Base-by-base conservation (phyloP, 2,329 filamentous ascomycete genomes). In the Colletotrichum endophyticum region DNA sequence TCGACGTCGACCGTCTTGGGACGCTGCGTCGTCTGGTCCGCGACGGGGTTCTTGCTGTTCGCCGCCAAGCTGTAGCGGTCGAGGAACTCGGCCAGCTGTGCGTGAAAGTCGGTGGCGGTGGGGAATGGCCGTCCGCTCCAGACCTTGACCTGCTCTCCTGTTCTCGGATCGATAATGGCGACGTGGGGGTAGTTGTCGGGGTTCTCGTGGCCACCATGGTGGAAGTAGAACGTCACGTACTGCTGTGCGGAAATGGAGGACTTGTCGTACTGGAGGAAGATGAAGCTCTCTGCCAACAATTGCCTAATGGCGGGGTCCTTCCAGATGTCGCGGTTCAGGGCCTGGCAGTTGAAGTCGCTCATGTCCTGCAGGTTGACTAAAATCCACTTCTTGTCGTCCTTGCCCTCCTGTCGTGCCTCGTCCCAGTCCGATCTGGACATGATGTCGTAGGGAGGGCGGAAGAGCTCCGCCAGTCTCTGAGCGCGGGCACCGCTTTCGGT, bases 171-270 rank as follows among this genome's bases (percentile, higher is more conserved):
- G 77, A 99, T 92, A 78, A 99, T 98, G 61, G 96, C 95, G 73
- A 99, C 97, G 83, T 99, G 96, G 8, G 97, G 97, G 83, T 98
- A 99, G 80, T 96, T 96, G 81, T 96, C 94, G n/a, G 93, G 91
- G 81, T 94, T 94, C 81, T 98, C 95, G 79, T 94, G 92, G 59
- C 89, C 88, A 71, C 92, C 91, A 83, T 88, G 88, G 2, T 89
- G 88, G 78, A 99, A 96, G 87, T 99, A 99, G 85, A 98, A 98
- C 72, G 95, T 95, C 77, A 98, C 89, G 84, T 98, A 99, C 79
- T 95, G 93, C 78, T 92, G 89, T 1, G 95, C 95, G 49, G 93
- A 91, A 1, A 92, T 91, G 80, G 98, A 96, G 78, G 95, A 93
- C 85, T 98, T 98, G 80, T 94, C 92, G 86, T 97, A 99, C 82